Conservation (phyloP, 495 filamentous ascomycete species). For the Penicillium crystallinum region DNA sequence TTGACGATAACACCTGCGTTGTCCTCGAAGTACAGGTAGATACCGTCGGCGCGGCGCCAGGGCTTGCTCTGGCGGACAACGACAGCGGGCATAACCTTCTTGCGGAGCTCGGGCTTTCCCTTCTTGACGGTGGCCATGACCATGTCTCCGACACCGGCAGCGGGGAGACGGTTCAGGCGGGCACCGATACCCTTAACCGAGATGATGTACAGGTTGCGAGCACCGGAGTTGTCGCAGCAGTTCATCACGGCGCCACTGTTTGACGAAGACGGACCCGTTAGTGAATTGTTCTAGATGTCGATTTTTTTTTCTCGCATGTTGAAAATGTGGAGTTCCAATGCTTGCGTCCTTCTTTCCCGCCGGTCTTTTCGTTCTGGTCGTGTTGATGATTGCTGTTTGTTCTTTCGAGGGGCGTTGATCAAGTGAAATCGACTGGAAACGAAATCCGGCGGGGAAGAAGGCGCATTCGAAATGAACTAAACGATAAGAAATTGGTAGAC, state of each 20-base stretch:
- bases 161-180: constrained; percentile 95
- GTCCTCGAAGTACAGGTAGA: constrained; percentile 99
- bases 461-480: constrained; percentile 10
- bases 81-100: constrained; percentile 99
- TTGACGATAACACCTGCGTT: constrained; percentile 99
- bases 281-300: constrained; percentile 8
- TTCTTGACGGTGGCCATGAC: constrained; percentile 99
- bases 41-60: constrained; percentile 94
- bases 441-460: constrained; percentile 7
- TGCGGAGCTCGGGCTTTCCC: constrained; percentile 98
- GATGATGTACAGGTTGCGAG: constrained; percentile 99
- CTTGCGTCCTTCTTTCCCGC: constrained; percentile 1
- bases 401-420: not conserved
- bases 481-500: constrained; percentile 38
- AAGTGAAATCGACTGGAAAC: constrained; percentile 9
- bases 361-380: not conserved
- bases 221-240: constrained; percentile 97
- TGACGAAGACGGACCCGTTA: constrained; percentile 17
- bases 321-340: constrained; percentile 4
- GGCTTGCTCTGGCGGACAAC: constrained; percentile 98
- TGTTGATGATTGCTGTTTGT: constrained; percentile 1
- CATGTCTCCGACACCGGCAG: constrained; percentile 98
- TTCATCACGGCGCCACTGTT: constrained; percentile 90
- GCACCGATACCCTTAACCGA: constrained; percentile 99
- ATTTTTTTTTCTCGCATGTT: not conserved